These are phyloP conservation scores for Metschnikowia similis DNA, from an alignment of 805 yeast species.

Conservation along the genomic window DNA sequence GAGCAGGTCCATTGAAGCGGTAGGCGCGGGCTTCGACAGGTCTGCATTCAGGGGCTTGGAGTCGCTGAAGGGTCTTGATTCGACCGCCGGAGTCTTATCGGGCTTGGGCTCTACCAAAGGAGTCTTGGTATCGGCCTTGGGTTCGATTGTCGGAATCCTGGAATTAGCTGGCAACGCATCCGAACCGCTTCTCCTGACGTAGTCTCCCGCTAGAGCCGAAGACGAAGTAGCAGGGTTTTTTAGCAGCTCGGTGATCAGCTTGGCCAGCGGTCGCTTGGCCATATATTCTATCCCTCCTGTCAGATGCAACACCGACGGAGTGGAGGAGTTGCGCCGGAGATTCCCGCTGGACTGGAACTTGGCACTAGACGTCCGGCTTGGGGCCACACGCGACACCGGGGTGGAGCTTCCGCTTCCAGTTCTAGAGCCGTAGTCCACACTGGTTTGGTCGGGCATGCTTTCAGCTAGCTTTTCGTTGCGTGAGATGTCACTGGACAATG, in stretches of 20 bases:
- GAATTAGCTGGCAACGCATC: neutral
- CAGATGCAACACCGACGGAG: constrained; percentile 3
- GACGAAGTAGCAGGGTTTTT: neutral
- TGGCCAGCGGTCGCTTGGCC: neutral
- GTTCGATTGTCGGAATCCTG: neutral
- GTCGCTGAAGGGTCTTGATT: neutral
- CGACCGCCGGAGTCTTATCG: neutral
- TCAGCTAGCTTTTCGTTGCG: neutral
- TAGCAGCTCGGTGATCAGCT: neutral
- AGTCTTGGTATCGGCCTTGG: too few species aligned
- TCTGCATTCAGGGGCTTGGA: too few species aligned
- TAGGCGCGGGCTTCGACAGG: too few species aligned
- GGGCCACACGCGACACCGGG: neutral
- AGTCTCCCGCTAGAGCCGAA: neutral
- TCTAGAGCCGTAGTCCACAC: neutral
- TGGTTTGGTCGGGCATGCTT: neutral
- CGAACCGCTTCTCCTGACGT: neutral
- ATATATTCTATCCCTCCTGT: neutral
- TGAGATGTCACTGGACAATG: neutral
- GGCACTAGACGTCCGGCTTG: constrained; percentile 1
- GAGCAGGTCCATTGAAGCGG: constrained; percentile 1
- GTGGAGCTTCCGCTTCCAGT: constrained; percentile 1
- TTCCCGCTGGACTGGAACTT: constrained; percentile 1
- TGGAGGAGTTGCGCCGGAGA: constrained; percentile 6
- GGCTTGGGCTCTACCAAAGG: neutral